Evolutionary conservation across 331 rosid genomes (phyloP).

Genomic region (Malus hybrid): DNA sequence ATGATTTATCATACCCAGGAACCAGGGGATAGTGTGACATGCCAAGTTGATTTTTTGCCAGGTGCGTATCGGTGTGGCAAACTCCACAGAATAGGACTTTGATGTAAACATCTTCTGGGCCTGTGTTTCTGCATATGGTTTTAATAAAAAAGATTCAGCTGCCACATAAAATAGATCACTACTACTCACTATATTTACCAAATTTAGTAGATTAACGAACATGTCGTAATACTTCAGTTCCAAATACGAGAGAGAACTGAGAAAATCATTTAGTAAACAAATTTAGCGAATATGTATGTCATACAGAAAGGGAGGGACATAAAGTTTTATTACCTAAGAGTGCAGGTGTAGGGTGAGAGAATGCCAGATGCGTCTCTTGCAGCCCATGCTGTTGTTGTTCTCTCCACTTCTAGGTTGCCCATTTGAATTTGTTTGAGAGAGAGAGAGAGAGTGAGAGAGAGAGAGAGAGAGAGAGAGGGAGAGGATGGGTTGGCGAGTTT

Average conservation of each 20-base stretch:
- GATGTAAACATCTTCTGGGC: slow-evolving; percentile 69
- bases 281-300: no score
- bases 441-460: not conserved
- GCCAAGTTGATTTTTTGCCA: slow-evolving; percentile 73
- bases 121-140: slow-evolving; percentile 52
- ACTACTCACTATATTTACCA: no score
- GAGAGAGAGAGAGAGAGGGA: no score
- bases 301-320: no score
- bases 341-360: slow-evolving; percentile 65
- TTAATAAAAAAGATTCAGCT: not conserved
- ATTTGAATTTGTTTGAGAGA: slow-evolving; percentile 7
- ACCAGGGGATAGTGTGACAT: slow-evolving; percentile 86
- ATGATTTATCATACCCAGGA: slow-evolving; percentile 48
- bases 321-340: slow-evolving; percentile 39
- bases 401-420: slow-evolving; percentile 55
- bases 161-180: no score
- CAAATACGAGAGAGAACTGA: no score
- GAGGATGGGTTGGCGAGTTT: no score
- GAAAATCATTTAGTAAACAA: no score
- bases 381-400: slow-evolving; percentile 64
- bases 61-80: slow-evolving; percentile 84
- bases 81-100: slow-evolving; percentile 74
- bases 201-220: no score
- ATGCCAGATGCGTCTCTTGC: slow-evolving; percentile 83
- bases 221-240: no score